A percentile compares a stretch with the other conserved stretches of the same genome.
These are phyloP conservation scores for Trichomonas vaginalis DNA, from an alignment of 208 protist species.

Conservation along the genomic window DNA sequence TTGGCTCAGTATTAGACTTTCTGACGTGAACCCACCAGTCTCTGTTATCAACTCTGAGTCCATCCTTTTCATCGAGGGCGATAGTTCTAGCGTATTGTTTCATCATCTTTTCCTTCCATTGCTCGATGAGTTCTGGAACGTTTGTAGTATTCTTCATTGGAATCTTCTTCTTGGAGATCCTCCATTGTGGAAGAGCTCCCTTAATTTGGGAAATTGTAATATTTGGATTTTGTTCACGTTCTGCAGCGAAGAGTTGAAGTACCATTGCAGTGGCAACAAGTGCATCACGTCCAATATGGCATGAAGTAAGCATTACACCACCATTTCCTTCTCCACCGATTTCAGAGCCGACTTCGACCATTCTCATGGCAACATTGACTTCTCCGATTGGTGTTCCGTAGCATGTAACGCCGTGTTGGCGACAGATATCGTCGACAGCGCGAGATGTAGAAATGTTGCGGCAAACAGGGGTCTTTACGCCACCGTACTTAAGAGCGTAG, in stretches of 20 bases:
- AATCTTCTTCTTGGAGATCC: background rate
- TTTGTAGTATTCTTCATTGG: background rate
- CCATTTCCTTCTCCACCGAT: background rate
- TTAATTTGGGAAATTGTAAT: background rate
- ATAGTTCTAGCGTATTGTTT: background rate
- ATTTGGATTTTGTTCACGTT: background rate
- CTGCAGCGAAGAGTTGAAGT: background rate
- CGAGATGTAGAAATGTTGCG: background rate
- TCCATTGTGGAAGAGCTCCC: background rate
- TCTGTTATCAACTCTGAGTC: background rate
- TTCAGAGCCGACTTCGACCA: background rate
- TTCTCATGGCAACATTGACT: background rate
- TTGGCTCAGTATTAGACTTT: background rate
- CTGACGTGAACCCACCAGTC: background rate
- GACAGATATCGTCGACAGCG: background rate
- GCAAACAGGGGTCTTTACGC: background rate
- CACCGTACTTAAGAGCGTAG: background rate
- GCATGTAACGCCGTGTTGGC: background rate
- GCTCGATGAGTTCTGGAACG: background rate
- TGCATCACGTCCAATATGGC: background rate
- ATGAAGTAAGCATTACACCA: background rate
- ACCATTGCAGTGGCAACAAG: background rate
- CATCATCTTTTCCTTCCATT: background rate
- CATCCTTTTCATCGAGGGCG: background rate
- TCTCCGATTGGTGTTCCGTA: background rate